Percentiles rank a stretch among this genome's conserved stretches.
phyloP scores from a whole-genome alignment of 306 rosid genomes.

The Citrullus colocynthis region DNA sequence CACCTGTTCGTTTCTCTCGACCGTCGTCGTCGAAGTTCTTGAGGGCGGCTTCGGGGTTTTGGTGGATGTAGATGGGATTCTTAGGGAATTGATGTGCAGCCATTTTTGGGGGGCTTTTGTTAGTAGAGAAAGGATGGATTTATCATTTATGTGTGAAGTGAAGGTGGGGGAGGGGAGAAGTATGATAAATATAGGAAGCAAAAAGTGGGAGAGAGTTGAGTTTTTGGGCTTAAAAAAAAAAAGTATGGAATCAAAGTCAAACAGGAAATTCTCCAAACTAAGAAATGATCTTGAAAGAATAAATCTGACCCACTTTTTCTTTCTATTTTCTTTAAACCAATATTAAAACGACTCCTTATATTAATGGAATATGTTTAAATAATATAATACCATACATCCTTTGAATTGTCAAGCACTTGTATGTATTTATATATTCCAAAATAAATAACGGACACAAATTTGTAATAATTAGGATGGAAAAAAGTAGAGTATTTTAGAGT shows the following conservation, averaged over 20 bases:
- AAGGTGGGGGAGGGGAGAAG: neutral
- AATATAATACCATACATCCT: no score
- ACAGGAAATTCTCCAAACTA: neutral
- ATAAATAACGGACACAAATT: neutral
- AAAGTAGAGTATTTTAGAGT: neutral
- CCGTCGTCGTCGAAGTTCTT: conserved; percentile 86
- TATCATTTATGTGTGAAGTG: neutral
- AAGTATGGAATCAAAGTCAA: neutral
- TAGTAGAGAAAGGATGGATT: neutral
- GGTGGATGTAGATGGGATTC: conserved; percentile 54
- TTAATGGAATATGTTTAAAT: neutral
- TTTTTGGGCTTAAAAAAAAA: neutral
- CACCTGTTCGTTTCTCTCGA: conserved; percentile 67
- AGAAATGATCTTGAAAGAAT: neutral
- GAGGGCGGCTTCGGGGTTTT: conserved; percentile 24
- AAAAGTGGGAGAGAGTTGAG: neutral
- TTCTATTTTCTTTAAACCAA: neutral
- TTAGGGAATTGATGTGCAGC: conserved; percentile 25
- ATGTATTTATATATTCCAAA: neutral
- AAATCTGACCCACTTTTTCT: neutral
- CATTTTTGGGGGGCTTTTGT: conserved; percentile 2
- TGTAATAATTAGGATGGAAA: neutral
- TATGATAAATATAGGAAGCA: conserved; percentile 1
- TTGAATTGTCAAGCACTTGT: neutral
- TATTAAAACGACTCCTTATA: neutral